Percentiles rank a stretch among this genome's conserved stretches.
These are phyloP conservation scores for Vachellia pachyceras DNA, from an alignment of 306 rosid species.

Conservation along the genomic window DNA sequence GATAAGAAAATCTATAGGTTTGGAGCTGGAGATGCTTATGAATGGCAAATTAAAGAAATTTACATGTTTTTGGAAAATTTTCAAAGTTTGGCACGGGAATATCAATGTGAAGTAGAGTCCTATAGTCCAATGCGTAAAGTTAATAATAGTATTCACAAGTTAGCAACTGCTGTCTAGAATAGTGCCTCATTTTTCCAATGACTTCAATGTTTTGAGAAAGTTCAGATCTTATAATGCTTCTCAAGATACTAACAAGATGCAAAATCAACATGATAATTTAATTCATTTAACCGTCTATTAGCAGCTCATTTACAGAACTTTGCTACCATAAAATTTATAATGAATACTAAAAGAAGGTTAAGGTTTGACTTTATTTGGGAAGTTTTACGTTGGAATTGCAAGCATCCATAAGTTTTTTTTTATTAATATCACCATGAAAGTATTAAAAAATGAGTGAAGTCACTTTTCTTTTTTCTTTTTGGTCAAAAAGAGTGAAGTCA, in stretches of 20 bases:
- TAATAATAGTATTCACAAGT: conserved; percentile 17
- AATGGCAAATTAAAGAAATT: conserved; percentile 57
- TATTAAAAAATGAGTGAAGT: no score
- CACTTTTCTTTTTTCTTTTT: no score
- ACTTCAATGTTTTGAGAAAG: not conserved
- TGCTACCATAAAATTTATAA: not conserved
- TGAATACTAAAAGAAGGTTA: not conserved
- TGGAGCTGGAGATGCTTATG: conserved; percentile 73
- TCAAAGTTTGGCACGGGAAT: conserved; percentile 57
- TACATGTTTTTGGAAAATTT: conserved; percentile 50
- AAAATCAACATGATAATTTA: conserved; percentile 14
- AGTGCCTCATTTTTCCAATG: not conserved
- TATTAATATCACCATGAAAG: no score
- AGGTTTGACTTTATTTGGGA: no score
- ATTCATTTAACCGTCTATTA: not conserved
- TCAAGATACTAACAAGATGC: not conserved
- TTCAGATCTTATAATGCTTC: not conserved
- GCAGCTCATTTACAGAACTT: conserved; percentile 8
- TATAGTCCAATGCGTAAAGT: conserved; percentile 34
- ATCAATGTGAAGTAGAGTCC: conserved; percentile 48
- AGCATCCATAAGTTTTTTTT: no score
- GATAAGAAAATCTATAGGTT: conserved; percentile 67
- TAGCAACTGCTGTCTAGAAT: conserved; percentile 35
- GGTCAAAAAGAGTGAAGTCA: no score
- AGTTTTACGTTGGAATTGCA: no score